phyloP scores from a whole-genome alignment of 192 early-diverging fungal species.

The Backusella tuberculispora region DNA sequence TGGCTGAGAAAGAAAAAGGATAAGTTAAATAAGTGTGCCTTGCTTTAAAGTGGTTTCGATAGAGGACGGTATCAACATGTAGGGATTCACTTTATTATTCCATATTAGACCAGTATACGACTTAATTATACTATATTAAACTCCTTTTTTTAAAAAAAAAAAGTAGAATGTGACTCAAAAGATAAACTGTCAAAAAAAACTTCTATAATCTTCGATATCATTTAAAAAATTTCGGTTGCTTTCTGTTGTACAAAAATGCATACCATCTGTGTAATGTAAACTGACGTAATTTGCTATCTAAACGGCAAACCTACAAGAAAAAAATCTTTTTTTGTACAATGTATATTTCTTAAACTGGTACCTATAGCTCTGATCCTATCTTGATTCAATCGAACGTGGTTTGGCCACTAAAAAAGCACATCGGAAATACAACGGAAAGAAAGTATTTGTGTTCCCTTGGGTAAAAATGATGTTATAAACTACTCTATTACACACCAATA shows the following conservation, averaged over 20 bases:
- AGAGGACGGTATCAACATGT: neutral
- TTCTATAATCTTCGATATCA: neutral
- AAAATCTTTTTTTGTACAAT: neutral
- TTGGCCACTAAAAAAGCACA: neutral
- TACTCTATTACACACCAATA: no score
- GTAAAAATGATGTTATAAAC: no score
- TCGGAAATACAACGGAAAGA: neutral
- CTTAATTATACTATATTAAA: conserved; percentile 17
- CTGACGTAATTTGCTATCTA: conserved; percentile 3
- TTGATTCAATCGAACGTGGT: neutral
- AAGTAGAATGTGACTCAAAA: no score
- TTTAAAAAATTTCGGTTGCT: neutral
- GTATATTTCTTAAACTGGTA: neutral
- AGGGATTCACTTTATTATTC: neutral
- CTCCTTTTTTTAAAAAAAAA: neutral
- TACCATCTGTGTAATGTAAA: neutral
- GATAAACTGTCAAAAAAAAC: neutral
- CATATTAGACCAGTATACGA: neutral
- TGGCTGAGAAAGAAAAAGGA: neutral
- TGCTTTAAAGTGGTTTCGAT: neutral
- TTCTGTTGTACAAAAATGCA: neutral
- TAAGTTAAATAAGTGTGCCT: neutral
- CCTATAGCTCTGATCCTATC: neutral
- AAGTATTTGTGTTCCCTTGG: no score
- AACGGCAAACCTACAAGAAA: neutral